These are phyloP conservation scores for Ogataea allantospora DNA, from an alignment of 805 yeast species.

Conservation along the genomic window DNA sequence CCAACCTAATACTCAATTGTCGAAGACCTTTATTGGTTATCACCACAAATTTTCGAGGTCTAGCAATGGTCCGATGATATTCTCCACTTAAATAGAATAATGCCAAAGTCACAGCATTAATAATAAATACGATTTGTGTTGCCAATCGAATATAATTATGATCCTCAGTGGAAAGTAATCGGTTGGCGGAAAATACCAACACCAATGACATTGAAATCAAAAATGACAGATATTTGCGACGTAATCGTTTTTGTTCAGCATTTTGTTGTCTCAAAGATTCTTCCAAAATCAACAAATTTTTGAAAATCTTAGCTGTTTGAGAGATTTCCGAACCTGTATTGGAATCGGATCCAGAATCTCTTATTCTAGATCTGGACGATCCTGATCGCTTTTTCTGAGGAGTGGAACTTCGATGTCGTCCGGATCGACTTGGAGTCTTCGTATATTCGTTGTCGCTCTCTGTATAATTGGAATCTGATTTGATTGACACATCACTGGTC, in stretches of 20 bases:
- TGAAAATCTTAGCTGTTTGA: slow-evolving; percentile 64
- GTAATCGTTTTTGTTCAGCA: slow-evolving; percentile 61
- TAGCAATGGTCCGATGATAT: slow-evolving; percentile 77
- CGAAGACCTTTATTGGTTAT: slow-evolving; percentile 89
- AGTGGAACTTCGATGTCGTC: slow-evolving; percentile 16
- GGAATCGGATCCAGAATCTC: slow-evolving; percentile 12
- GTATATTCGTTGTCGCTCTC: slow-evolving; percentile 26
- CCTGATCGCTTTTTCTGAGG: slow-evolving; percentile 20
- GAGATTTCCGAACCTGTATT: slow-evolving; percentile 22
- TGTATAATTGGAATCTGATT: slow-evolving; percentile 22
- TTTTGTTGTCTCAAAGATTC: slow-evolving; percentile 83
- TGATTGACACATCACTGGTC: slow-evolving; percentile 29
- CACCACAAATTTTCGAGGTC: slow-evolving; percentile 74
- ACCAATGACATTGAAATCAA: slow-evolving; percentile 41
- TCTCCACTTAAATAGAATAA: slow-evolving; percentile 87
- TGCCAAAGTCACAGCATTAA: slow-evolving; percentile 63
- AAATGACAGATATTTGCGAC: slow-evolving; percentile 62
- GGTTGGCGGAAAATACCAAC: slow-evolving; percentile 36
- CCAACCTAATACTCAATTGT: slow-evolving; percentile 75
- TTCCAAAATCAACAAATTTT: slow-evolving; percentile 80
- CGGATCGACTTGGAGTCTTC: slow-evolving; percentile 21
- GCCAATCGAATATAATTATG: slow-evolving; percentile 37
- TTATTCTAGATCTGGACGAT: slow-evolving; percentile 17
- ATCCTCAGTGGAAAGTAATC: slow-evolving; percentile 27
- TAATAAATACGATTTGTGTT: slow-evolving; percentile 56